Conservation (phyloP, 1,139 yeast genomes). For the Diutina mesorugosa region DNA sequence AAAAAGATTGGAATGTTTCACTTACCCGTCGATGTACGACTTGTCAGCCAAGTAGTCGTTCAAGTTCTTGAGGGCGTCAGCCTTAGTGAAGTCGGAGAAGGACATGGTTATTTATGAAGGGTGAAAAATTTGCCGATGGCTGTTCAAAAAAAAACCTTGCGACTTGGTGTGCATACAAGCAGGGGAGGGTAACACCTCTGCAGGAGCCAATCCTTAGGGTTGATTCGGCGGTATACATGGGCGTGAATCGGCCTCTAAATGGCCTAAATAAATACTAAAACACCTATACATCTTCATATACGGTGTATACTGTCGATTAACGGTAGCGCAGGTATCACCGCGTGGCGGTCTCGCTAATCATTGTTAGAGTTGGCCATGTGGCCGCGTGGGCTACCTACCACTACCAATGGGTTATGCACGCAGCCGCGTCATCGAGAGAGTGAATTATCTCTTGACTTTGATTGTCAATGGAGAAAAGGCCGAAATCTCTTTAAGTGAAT, state of each 20-base stretch:
- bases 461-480: too few species aligned
- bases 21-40: slow-evolving; percentile 92
- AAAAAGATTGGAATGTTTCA: slow-evolving; percentile 8
- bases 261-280: too few species aligned
- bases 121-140: slow-evolving; percentile 4
- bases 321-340: too few species aligned
- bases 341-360: too few species aligned
- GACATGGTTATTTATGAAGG: slow-evolving; percentile 31
- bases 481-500: too few species aligned
- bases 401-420: background rate
- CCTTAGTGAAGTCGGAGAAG: slow-evolving; percentile 67
- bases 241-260: too few species aligned
- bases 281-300: too few species aligned
- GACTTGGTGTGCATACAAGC: background rate
- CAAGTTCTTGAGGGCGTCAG: slow-evolving; percentile 73
- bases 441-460: background rate
- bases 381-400: background rate
- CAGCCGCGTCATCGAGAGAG: background rate
- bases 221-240: background rate
- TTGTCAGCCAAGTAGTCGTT: slow-evolving; percentile 83
- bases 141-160: background rate
- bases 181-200: background rate
- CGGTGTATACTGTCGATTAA: too few species aligned
- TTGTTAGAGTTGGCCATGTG: background rate
- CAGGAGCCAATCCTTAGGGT: background rate